Conservation (phyloP, 2,329 filamentous ascomycete species). For the Alternaria longipes region DNA sequence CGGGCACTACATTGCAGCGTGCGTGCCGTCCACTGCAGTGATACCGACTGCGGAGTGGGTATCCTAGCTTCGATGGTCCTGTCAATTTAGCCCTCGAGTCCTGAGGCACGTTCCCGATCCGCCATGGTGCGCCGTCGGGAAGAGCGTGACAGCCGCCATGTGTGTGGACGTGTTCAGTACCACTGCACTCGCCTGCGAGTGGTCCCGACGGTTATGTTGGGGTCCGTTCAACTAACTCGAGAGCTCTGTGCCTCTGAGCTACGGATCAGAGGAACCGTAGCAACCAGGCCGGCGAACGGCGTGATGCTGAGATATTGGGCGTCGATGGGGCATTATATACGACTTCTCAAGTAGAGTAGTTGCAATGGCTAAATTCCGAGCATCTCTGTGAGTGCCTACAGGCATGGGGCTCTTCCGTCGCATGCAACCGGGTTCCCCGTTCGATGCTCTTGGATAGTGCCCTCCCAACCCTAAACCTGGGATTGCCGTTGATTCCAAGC, state of each 20-base stretch:
- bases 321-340: constrained; percentile 41
- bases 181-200: constrained; percentile 26
- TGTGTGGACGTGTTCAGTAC: constrained; percentile 42
- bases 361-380: constrained; percentile 45
- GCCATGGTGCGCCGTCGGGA: constrained; percentile 20
- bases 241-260: constrained; percentile 14
- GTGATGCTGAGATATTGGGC: constrained; percentile 39
- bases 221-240: constrained; percentile 13
- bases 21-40: constrained; percentile 35
- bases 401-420: constrained; percentile 35
- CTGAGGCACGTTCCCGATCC: constrained; percentile 29
- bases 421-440: constrained; percentile 41
- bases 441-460: constrained; percentile 34
- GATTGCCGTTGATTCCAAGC: constrained; percentile 45
- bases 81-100: constrained; percentile 34
- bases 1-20: constrained; percentile 6
- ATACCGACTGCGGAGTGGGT: constrained; percentile 35
- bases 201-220: constrained; percentile 19
- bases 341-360: constrained; percentile 45
- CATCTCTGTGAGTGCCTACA: constrained; percentile 36
- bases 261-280: constrained; percentile 41
- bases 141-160: constrained; percentile 42
- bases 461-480: constrained; percentile 43
- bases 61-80: constrained; percentile 29
- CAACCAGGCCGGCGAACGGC: constrained; percentile 27